Conservation (phyloP, 768 basidiomycete species). For the Tylopilus sp. region DNA sequence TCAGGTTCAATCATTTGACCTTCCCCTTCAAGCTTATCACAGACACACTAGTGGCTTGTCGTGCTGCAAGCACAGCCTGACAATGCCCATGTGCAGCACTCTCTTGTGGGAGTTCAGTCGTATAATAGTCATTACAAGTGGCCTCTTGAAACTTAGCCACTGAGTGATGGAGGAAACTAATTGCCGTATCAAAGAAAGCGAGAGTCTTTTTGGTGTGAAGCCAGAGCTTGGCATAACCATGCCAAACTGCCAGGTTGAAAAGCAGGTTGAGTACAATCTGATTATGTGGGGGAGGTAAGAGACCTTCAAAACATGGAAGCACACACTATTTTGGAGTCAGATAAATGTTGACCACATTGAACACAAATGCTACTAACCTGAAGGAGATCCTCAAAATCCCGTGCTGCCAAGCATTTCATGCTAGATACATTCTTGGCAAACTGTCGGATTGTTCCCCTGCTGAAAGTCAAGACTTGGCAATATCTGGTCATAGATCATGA, state of each 20-base stretch:
- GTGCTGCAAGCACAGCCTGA: neutral
- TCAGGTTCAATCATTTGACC: conserved; percentile 5
- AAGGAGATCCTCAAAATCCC: neutral
- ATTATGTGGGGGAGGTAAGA: conserved; percentile 1
- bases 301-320: neutral
- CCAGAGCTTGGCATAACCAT: neutral
- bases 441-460: neutral
- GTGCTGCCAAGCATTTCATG: neutral
- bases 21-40: neutral
- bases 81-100: neutral
- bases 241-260: conserved; percentile 12
- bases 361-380: neutral
- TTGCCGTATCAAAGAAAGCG: neutral
- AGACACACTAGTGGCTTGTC: neutral
- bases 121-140: neutral
- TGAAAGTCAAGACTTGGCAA: neutral
- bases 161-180: neutral
- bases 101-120: neutral
- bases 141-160: neutral
- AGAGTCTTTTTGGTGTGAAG: neutral
- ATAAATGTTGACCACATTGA: neutral
- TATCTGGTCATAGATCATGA: neutral
- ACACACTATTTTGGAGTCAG: neutral
- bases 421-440: neutral
- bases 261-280: conserved; percentile 7